Percentiles rank a stretch among this genome's conserved stretches.
Evolutionary conservation across 805 yeast species (phyloP).

Genomic region (Candida orba): DNA sequence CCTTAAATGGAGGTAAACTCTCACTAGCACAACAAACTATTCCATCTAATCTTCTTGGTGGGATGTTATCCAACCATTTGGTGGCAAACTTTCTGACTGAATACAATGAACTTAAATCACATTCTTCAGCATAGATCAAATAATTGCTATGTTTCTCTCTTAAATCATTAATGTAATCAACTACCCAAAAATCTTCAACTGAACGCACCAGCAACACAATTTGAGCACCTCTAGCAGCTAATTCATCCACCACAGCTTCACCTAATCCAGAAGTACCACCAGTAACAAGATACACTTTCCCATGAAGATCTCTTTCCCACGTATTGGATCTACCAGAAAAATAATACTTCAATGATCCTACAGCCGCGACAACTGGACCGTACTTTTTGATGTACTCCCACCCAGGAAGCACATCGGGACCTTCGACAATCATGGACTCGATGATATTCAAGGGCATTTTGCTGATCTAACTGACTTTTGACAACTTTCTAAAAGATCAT

Average conservation of each 20-base stretch:
- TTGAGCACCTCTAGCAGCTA: conserved; percentile 85
- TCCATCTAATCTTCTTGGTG: conserved; percentile 89
- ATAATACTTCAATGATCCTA: conserved; percentile 56
- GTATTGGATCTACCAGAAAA: conserved; percentile 76
- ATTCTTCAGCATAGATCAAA: conserved; percentile 83
- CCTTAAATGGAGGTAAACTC: conserved; percentile 57
- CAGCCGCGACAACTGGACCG: conserved; percentile 45
- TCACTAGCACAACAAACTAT: conserved; percentile 85
- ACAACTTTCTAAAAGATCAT: background rate
- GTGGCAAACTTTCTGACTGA: conserved; percentile 88
- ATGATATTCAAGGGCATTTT: conserved; percentile 81
- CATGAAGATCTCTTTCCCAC: conserved; percentile 91
- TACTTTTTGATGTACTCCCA: conserved; percentile 51
- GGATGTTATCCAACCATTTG: conserved; percentile 83
- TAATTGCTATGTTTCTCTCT: conserved; percentile 63
- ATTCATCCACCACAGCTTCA: conserved; percentile 59
- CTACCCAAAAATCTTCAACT: conserved; percentile 61
- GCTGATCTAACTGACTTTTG: background rate
- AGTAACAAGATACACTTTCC: conserved; percentile 72
- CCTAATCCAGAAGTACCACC: conserved; percentile 98
- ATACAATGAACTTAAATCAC: conserved; percentile 68
- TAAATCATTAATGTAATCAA: conserved; percentile 73
- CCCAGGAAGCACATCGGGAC: conserved; percentile 70
- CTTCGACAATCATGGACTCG: conserved; percentile 61
- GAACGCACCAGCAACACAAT: conserved; percentile 63